These are phyloP conservation scores for Penicillium salamii DNA, from an alignment of 495 filamentous ascomycete genomes.

Conservation along the genomic window DNA sequence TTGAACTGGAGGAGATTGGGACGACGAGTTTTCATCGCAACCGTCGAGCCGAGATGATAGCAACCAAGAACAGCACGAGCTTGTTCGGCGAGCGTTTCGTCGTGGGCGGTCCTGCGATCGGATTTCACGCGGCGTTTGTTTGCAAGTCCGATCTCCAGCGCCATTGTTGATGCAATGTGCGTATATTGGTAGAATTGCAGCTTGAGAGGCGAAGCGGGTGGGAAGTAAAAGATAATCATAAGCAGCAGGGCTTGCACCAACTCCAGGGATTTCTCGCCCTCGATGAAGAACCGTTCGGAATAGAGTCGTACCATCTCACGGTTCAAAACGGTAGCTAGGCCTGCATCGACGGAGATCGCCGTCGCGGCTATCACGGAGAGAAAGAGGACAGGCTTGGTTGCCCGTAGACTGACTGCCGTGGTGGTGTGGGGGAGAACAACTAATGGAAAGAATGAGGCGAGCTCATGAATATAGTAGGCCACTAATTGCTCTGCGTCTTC, in stretches of 20 bases:
- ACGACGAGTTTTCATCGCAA: constrained; percentile 49
- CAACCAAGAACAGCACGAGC: constrained; percentile 45
- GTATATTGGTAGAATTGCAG: constrained; percentile 55
- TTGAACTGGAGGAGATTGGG: constrained; percentile 51
- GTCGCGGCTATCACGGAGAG: constrained; percentile 50
- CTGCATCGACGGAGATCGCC: constrained; percentile 37
- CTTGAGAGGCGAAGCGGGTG: constrained; percentile 43
- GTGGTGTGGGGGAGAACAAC: constrained; percentile 36
- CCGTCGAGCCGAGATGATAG: constrained; percentile 47
- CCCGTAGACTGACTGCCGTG: constrained; percentile 41
- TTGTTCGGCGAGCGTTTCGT: constrained; percentile 40
- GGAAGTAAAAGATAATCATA: constrained; percentile 49
- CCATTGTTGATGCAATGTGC: constrained; percentile 54
- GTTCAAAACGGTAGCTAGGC: constrained; percentile 43
- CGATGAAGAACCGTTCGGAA: constrained; percentile 46
- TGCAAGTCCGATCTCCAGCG: constrained; percentile 50
- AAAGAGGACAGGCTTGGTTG: constrained; percentile 47
- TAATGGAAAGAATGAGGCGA: constrained; percentile 42
- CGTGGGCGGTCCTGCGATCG: constrained; percentile 24
- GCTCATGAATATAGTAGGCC: constrained; percentile 40
- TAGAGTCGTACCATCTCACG: constrained; percentile 46
- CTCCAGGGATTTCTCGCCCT: constrained; percentile 52
- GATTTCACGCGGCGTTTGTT: constrained; percentile 27
- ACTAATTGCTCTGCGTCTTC: constrained; percentile 43
- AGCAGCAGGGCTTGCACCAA: constrained; percentile 50